phyloP scores from a whole-genome alignment of 2,329 filamentous ascomycete species.

The Xylariaceae sp. region DNA sequence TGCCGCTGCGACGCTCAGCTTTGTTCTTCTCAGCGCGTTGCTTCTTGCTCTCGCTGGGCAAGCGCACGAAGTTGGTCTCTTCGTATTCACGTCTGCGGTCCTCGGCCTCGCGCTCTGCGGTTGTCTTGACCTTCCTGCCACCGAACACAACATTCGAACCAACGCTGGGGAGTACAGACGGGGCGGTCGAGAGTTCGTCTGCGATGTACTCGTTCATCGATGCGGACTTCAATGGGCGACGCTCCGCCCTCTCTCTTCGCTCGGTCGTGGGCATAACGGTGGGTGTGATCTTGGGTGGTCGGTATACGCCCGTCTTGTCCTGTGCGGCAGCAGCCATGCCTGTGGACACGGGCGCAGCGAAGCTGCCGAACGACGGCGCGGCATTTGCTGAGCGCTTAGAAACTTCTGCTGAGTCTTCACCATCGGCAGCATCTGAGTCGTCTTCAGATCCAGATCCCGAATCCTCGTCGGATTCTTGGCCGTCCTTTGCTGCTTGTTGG shows the following conservation, averaged over 20 bases:
- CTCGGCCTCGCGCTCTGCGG: constrained; percentile 72
- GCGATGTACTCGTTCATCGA: constrained; percentile 91
- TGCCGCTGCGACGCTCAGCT: constrained; percentile 45
- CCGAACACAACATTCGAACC: constrained; percentile 82
- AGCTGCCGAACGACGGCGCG: constrained; percentile 24
- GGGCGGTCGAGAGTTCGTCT: constrained; percentile 78
- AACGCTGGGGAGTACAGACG: constrained; percentile 82
- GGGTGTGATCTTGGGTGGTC: constrained; percentile 82
- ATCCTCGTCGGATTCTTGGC: constrained; percentile 36
- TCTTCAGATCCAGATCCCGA: constrained; percentile 38
- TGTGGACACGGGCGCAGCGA: constrained; percentile 35
- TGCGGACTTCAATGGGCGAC: constrained; percentile 68
- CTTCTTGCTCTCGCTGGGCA: constrained; percentile 87
- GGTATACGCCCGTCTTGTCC: constrained; percentile 71
- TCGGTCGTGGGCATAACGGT: constrained; percentile 75
- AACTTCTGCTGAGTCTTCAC: constrained; percentile 29
- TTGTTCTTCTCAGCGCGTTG: constrained; percentile 66
- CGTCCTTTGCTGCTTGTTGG: constrained; percentile 33
- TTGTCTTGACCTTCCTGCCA: constrained; percentile 76
- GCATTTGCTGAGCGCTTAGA: constrained; percentile 6
- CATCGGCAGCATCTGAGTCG: constrained; percentile 34
- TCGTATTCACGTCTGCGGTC: constrained; percentile 82
- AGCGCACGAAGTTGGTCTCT: constrained; percentile 84
- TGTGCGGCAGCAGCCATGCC: constrained; percentile 36
- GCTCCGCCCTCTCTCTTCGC: constrained; percentile 59